Conservation (phyloP, 2,329 filamentous ascomycete genomes). For the Aureobasidium sp. region DNA sequence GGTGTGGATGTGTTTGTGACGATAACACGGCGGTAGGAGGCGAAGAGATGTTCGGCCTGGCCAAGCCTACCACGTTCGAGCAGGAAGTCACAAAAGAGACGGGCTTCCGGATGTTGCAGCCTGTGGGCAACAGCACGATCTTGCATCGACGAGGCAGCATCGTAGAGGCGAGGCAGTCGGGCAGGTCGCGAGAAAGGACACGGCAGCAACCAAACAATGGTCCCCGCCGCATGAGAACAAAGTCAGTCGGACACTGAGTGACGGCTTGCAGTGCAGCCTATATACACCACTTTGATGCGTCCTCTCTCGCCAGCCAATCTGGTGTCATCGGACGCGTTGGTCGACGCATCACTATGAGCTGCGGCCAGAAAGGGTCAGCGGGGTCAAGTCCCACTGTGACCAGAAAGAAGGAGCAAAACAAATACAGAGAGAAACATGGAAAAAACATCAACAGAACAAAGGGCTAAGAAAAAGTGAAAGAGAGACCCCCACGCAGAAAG, state of each 20-base stretch:
- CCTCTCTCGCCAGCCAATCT: not conserved
- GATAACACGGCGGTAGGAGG: not conserved
- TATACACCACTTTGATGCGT: not conserved
- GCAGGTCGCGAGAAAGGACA: not conserved
- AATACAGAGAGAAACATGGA: not conserved
- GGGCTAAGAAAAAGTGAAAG: not conserved
- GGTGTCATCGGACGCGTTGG: not conserved
- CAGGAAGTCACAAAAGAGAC: not conserved
- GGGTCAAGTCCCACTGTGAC: not conserved
- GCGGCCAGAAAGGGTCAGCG: not conserved
- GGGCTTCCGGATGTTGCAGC: not conserved
- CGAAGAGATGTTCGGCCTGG: not conserved
- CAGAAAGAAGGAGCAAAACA: not conserved
- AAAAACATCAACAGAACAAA: not conserved
- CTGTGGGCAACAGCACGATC: constrained; percentile 1
- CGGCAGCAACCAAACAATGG: not conserved
- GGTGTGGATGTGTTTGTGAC: constrained; percentile 15
- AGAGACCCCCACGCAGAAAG: not conserved
- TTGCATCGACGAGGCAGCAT: constrained; percentile 4
- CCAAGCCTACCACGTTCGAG: not conserved
- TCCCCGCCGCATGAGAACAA: not conserved
- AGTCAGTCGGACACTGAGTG: not conserved
- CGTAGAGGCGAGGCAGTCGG: not conserved
- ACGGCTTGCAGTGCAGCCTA: not conserved
- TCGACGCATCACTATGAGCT: too few species aligned